These are phyloP conservation scores for Gossypium longicalyx DNA, from an alignment of 345 rosid species.

Conservation along the genomic window DNA sequence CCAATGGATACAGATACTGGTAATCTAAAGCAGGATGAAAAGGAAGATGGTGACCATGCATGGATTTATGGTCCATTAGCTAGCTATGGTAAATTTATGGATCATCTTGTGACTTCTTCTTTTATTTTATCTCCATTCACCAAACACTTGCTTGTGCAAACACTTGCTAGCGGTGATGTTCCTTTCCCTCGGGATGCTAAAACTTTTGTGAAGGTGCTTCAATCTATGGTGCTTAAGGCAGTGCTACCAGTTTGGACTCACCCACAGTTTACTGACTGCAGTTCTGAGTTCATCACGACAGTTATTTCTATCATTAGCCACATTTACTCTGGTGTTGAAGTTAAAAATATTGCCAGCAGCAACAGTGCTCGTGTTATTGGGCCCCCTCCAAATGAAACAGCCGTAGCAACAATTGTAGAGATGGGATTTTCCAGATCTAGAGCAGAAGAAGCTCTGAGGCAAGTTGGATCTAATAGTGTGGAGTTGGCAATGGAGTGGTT, in stretches of 20 bases:
- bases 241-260: conserved; percentile 90
- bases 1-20: conserved; percentile 90
- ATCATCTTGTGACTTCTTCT: conserved; percentile 88
- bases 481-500: conserved; percentile 99
- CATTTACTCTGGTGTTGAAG: conserved; percentile 88
- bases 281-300: conserved; percentile 66
- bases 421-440: conserved; percentile 95
- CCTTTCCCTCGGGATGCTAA: conserved; percentile 84
- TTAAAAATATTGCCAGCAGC: conserved; percentile 56
- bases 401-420: conserved; percentile 87
- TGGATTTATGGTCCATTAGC: conserved; percentile 96
- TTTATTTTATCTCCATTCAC: conserved; percentile 81
- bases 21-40: conserved; percentile 56
- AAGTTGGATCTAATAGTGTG: conserved; percentile 86
- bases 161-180: conserved; percentile 53
- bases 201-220: conserved; percentile 85
- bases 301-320: conserved; percentile 80
- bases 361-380: conserved; percentile 60
- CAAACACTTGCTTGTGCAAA: conserved; percentile 76
- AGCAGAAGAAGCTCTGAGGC: conserved; percentile 96
- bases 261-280: conserved; percentile 78
- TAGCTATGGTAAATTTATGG: conserved; percentile 89
- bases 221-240: conserved; percentile 87
- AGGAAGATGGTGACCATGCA: conserved; percentile 60
- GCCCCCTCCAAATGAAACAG: conserved; percentile 85